Evolutionary conservation across 2,329 filamentous ascomycete genomes (phyloP).

Genomic region (Byssothecium circinans): DNA sequence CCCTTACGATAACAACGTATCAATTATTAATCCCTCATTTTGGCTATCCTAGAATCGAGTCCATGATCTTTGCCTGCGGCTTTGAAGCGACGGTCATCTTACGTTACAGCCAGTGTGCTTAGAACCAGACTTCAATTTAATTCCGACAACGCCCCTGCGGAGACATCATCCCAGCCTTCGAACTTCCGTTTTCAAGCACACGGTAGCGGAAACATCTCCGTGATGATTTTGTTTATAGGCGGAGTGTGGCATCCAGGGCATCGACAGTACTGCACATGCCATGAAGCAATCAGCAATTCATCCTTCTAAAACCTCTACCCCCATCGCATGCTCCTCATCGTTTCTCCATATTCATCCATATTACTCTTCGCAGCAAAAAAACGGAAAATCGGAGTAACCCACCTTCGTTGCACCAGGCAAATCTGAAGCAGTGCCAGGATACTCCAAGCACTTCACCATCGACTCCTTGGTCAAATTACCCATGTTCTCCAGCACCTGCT

Average conservation of each 20-base stretch:
- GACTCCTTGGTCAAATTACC: constrained; percentile 18
- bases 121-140: too few relatives aligned
- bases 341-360: too few relatives aligned
- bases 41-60: too few relatives aligned
- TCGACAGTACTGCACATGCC: constrained; percentile 19
- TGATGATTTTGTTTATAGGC: constrained; percentile 20
- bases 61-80: too few relatives aligned
- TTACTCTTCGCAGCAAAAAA: too few relatives aligned
- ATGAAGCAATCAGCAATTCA: not conserved
- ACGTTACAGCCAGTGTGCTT: too few relatives aligned
- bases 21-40: too few relatives aligned
- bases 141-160: too few relatives aligned
- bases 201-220: constrained; percentile 20
- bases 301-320: not conserved
- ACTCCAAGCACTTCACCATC: constrained; percentile 23
- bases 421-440: constrained; percentile 18
- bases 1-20: too few relatives aligned
- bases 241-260: constrained; percentile 25
- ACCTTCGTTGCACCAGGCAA: constrained; percentile 25
- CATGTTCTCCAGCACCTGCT: constrained; percentile 17
- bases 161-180: too few relatives aligned
- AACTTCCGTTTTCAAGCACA: constrained; percentile 7
- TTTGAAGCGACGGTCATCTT: too few relatives aligned
- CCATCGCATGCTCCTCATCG: not conserved
- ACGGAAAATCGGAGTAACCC: too few relatives aligned